Conservation (phyloP, 345 rosid species). For the Turritis glabra region DNA sequence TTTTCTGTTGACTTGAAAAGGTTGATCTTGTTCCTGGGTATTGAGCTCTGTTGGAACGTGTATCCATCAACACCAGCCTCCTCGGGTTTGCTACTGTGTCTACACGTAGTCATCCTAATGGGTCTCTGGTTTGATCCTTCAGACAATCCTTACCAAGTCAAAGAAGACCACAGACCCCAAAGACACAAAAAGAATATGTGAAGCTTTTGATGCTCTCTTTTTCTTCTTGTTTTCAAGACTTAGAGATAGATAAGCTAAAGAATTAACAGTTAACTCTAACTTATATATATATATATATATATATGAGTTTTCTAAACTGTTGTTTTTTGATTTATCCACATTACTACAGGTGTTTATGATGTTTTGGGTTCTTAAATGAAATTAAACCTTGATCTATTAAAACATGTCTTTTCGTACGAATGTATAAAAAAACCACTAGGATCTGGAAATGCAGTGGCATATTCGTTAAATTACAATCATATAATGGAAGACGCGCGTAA, state of each 20-base stretch:
- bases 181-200: constrained; percentile 25
- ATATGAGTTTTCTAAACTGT: not conserved
- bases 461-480: too few relatives aligned
- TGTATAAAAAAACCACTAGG: too few relatives aligned
- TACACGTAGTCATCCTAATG: constrained; percentile 59
- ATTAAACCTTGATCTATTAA: too few relatives aligned
- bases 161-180: constrained; percentile 14
- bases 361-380: not conserved
- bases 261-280: not conserved
- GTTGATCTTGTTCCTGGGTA: constrained; percentile 61
- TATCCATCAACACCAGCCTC: constrained; percentile 76
- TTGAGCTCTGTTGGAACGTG: constrained; percentile 91
- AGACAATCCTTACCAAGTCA: constrained; percentile 49
- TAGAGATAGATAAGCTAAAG: constrained; percentile 5
- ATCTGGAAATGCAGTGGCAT: too few relatives aligned
- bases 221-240: constrained; percentile 6
- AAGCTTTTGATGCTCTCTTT: not conserved
- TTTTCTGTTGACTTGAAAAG: constrained; percentile 42
- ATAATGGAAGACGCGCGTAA: too few relatives aligned
- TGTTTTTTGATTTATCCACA: too few relatives aligned
- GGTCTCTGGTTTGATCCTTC: constrained; percentile 74
- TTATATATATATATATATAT: not conserved
- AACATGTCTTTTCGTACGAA: too few relatives aligned
- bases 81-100: constrained; percentile 62
- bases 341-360: not conserved